Percentiles rank a stretch among this genome's conserved stretches.
These are phyloP conservation scores for Eleusine coracana DNA, from an alignment of 176 grass and related monocot species.

Conservation along the genomic window DNA sequence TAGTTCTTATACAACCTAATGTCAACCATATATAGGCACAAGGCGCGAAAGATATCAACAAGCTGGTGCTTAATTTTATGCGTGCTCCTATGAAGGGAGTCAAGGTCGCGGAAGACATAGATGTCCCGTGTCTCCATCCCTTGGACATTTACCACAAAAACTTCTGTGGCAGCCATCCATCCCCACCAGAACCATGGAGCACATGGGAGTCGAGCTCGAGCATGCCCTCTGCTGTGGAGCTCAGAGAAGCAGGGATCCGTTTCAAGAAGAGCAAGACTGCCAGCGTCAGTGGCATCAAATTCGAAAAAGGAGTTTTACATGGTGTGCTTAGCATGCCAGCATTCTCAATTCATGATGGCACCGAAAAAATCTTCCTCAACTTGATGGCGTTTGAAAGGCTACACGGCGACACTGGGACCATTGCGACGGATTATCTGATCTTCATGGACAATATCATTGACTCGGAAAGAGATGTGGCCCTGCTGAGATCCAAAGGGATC, in stretches of 20 bases:
- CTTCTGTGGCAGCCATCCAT: background rate
- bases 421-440: background rate
- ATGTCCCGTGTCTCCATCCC: background rate
- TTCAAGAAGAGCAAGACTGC: background rate
- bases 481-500: background rate
- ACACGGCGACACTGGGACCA: background rate
- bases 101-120: background rate
- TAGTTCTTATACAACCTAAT: background rate
- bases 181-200: too few species aligned
- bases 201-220: background rate
- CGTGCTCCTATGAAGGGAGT: background rate
- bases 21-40: background rate
- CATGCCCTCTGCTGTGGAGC: background rate
- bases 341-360: background rate
- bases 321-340: background rate
- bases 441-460: background rate
- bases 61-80: background rate
- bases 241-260: background rate
- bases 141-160: background rate
- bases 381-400: background rate
- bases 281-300: background rate
- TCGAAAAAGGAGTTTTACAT: too few species aligned
- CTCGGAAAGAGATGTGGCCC: background rate
- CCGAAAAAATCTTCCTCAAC: background rate
- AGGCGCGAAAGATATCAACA: background rate